These are phyloP conservation scores for Lasiosphaeris hirsuta DNA, from an alignment of 495 filamentous ascomycete genomes.

Conservation along the genomic window DNA sequence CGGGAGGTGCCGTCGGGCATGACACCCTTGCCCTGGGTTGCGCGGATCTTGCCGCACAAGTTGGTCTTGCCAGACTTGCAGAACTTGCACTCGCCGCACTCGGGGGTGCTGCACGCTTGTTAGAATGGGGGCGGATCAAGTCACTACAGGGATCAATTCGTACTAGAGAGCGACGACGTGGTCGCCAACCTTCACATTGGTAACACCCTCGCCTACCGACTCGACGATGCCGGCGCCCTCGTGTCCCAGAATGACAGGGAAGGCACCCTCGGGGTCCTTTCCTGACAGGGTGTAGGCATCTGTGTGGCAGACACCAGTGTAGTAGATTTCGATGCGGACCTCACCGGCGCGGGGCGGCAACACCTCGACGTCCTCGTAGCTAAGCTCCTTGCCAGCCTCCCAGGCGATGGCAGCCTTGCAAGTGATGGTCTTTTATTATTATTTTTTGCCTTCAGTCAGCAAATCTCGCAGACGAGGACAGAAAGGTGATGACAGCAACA, in stretches of 20 bases:
- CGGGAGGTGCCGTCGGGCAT: conserved; percentile 98
- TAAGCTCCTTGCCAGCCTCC: conserved; percentile 87
- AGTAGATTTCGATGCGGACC: conserved; percentile 92
- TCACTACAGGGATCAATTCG: conserved; percentile 9
- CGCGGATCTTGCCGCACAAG: conserved; percentile 97
- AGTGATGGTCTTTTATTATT: conserved; percentile 41
- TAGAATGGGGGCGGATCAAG: conserved; percentile 8
- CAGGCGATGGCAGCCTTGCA: conserved; percentile 92
- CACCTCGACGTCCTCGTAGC: conserved; percentile 89
- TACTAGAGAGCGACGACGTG: conserved; percentile 97
- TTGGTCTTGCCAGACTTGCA: conserved; percentile 99
- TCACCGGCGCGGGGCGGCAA: conserved; percentile 88
- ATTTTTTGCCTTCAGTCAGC: too few species aligned
- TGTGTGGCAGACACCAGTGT: conserved; percentile 99
- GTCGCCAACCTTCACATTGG: conserved; percentile 86
- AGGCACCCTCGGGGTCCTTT: conserved; percentile 97
- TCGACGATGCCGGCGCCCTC: conserved; percentile 97
- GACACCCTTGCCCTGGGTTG: conserved; percentile 90
- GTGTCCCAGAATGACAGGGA: conserved; percentile 93
- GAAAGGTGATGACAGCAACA: too few species aligned
- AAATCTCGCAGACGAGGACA: too few species aligned
- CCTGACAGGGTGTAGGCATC: conserved; percentile 98
- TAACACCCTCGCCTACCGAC: conserved; percentile 94
- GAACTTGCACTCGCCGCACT: conserved; percentile 98
- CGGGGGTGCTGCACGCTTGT: conserved; percentile 67